Base-by-base conservation (phyloP, 495 filamentous ascomycete genomes). In the Xylaria acuta region DNA sequence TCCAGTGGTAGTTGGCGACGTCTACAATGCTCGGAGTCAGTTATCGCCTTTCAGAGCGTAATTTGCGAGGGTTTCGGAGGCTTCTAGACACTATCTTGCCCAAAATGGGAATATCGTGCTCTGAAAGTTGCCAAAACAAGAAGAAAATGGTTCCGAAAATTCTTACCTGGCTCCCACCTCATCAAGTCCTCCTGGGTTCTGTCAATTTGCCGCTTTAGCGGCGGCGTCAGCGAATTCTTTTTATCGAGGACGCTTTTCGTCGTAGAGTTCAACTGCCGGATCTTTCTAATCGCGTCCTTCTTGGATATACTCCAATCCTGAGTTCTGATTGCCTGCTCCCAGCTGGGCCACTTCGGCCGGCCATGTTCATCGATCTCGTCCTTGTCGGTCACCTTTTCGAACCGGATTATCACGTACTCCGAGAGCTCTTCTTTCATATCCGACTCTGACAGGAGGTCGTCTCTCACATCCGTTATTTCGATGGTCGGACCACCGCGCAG, bases 131-230 rank as follows among this genome's bases (percentile, higher is more conserved):
- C n/a, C n/a, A n/a, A n/a, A n/a, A n/a, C n/a, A n/a, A n/a, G n/a
- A n/a, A n/a, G n/a, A n/a, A n/a, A n/a, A n/a, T n/a, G n/a, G n/a
- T n/a, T n/a, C n/a, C n/a, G n/a, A 40, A 12, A 6, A 6, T 40
- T 12, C 38, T 8, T 40, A 9, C 9, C 77, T 7, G 66, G 69
- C 59, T 82, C 72, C 14, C 36, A 6, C 9, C 38, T 53, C 2
- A 71, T 38, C 7, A 80, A 75, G 0, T 76, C 54, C 41, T 80
- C 72, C n/a, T 75, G 74, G 3, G 79, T 74, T 5, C 0, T 12
- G 56, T 84, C 81, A 30, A 84, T 60, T 59, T 82, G 81, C 7
- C 76, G 73, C 45, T 80, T 76, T 40, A 82, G 67, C 25, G 69
- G 71, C 0, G 76, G 62, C 4, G 62, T 72, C 34, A 84, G 68